Evolutionary conservation across 257 asterid species (phyloP).

Genomic region (Solanum gracilifrons): DNA sequence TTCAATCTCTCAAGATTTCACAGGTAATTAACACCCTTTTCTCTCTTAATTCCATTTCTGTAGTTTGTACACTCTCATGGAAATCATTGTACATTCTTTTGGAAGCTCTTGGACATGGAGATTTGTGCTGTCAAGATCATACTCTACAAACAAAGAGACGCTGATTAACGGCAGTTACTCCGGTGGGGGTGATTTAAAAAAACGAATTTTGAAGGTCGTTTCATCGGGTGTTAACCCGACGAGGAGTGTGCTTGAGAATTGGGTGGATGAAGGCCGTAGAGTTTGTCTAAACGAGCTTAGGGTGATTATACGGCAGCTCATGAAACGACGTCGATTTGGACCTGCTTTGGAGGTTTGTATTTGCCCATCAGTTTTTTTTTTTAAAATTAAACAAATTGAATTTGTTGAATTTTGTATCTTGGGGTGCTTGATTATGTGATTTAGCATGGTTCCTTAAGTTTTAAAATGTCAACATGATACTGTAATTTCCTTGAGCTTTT

Average conservation of each 20-base stretch:
- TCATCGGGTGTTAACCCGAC: background rate
- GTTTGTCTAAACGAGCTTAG: constrained; percentile 20
- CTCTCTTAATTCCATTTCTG: background rate
- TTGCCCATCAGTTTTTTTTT: background rate
- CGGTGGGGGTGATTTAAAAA: background rate
- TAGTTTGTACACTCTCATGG: background rate
- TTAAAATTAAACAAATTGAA: background rate
- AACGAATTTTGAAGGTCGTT: constrained; percentile 4
- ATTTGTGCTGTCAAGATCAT: background rate
- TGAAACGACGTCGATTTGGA: constrained; percentile 10
- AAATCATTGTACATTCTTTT: background rate
- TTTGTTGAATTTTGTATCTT: background rate
- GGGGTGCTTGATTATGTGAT: background rate
- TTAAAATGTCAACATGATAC: background rate
- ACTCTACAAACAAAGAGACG: background rate
- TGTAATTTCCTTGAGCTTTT: background rate
- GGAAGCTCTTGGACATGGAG: background rate
- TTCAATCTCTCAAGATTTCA: background rate
- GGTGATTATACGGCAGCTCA: constrained; percentile 1
- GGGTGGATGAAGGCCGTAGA: constrained; percentile 20
- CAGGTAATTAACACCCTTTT: background rate
- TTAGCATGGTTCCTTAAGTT: background rate
- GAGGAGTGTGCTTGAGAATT: constrained; percentile 15
- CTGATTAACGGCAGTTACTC: background rate
- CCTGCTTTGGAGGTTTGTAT: constrained; percentile 21